Conservation (phyloP, 345 rosid species). For the Camelina hispida region DNA sequence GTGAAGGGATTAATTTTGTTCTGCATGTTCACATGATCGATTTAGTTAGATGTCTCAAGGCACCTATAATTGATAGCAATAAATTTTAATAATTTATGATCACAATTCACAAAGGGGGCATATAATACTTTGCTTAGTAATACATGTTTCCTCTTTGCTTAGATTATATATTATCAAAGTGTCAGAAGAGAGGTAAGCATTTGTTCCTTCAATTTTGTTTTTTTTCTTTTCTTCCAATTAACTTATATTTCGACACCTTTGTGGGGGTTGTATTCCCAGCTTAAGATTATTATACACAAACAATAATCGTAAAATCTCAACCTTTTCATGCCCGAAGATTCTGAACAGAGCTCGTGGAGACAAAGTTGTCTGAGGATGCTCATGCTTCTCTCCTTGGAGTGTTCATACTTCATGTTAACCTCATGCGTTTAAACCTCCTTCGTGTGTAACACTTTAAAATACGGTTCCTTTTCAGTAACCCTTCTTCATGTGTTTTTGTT, state of each 20-base stretch:
- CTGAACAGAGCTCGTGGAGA: constrained; percentile 14
- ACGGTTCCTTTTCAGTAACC: constrained; percentile 13
- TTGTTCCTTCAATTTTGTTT: constrained; percentile 11
- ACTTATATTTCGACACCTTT: constrained; percentile 10
- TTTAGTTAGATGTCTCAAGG: constrained; percentile 1
- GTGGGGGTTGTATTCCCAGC: neutral
- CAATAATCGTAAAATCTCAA: neutral
- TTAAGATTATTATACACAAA: constrained; percentile 9
- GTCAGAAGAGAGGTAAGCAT: constrained; percentile 42
- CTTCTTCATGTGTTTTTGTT: constrained; percentile 16
- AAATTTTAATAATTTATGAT: constrained; percentile 2
- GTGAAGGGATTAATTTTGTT: neutral
- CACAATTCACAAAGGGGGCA: constrained; percentile 11
- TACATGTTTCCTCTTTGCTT: constrained; percentile 28
- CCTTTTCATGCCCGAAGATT: constrained; percentile 4
- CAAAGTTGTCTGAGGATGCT: constrained; percentile 22
- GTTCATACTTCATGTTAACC: constrained; percentile 31
- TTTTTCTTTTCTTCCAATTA: neutral
- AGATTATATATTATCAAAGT: constrained; percentile 3
- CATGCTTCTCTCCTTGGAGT: constrained; percentile 2
- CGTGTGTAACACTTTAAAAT: constrained; percentile 26
- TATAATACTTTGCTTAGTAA: constrained; percentile 34
- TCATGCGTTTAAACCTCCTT: constrained; percentile 28
- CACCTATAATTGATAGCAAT: constrained; percentile 15
- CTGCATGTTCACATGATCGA: constrained; percentile 24